A percentile compares a stretch with the other conserved stretches of the same genome.
phyloP scores from a whole-genome alignment of 345 rosid genomes.

The Bruguiera gymnorhiza region DNA sequence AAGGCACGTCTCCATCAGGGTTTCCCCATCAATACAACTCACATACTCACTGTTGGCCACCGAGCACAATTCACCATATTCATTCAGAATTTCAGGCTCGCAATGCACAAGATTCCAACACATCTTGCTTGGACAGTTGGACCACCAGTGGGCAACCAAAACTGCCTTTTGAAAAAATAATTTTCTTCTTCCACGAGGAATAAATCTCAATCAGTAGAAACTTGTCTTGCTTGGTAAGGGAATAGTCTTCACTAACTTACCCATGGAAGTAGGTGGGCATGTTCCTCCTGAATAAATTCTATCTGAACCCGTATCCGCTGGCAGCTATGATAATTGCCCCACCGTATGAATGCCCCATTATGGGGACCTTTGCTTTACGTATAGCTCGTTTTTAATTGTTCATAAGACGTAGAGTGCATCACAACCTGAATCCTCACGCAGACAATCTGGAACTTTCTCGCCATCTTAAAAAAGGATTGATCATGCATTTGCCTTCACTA shows the following conservation, averaged over 20 bases:
- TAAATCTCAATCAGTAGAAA: slow-evolving; percentile 40
- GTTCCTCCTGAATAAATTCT: slow-evolving; percentile 20
- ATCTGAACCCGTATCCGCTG: slow-evolving; percentile 18
- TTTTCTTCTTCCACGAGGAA: slow-evolving; percentile 29
- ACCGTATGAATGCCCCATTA: slow-evolving; percentile 5
- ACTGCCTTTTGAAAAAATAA: slow-evolving; percentile 18
- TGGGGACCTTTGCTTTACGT: slow-evolving; percentile 8
- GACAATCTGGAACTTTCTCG: neutral
- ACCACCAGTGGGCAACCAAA: slow-evolving; percentile 35
- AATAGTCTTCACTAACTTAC: slow-evolving; percentile 19
- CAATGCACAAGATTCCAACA: slow-evolving; percentile 43
- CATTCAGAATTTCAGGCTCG: slow-evolving; percentile 38
- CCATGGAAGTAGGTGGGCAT: slow-evolving; percentile 13
- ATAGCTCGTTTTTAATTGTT: slow-evolving; percentile 9
- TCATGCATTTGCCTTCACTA: slow-evolving; percentile 6
- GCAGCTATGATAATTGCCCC: slow-evolving; percentile 3
- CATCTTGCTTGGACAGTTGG: slow-evolving; percentile 26
- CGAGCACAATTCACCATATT: slow-evolving; percentile 48
- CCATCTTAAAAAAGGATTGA: neutral
- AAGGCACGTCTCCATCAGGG: slow-evolving; percentile 47
- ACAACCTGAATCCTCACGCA: slow-evolving; percentile 7
- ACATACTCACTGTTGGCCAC: slow-evolving; percentile 49
- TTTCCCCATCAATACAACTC: slow-evolving; percentile 48
- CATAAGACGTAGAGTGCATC: neutral
- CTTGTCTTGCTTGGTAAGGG: slow-evolving; percentile 36